Evolutionary conservation across 148 eudicot genomes (phyloP).

Genomic region (Diospyros lotus): DNA sequence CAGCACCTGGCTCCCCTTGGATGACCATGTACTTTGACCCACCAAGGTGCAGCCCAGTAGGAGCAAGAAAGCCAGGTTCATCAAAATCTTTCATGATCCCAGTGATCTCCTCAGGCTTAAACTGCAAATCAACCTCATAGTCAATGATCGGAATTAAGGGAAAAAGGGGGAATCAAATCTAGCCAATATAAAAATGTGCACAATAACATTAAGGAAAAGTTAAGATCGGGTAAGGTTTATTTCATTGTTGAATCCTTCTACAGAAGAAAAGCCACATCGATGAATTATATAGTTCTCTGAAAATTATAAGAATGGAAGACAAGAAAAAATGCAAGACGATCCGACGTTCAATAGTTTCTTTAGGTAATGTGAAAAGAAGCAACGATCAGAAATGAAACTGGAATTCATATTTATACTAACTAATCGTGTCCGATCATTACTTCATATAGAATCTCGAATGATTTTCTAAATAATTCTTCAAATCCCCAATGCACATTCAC

Average conservation of each 20-base stretch:
- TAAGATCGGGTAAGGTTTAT: neutral
- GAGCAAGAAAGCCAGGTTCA: slow-evolving; percentile 47
- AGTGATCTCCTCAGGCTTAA: slow-evolving; percentile 33
- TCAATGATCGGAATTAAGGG: neutral
- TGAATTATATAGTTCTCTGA: neutral
- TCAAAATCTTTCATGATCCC: slow-evolving; percentile 44
- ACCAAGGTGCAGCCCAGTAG: slow-evolving; percentile 48
- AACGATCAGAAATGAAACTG: neutral
- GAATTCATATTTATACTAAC: neutral
- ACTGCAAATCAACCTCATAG: slow-evolving; percentile 20
- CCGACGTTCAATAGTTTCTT: neutral
- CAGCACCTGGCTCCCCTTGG: slow-evolving; percentile 49
- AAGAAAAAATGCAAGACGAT: neutral
- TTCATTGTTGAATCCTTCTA: neutral
- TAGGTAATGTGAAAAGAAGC: neutral
- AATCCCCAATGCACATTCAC: neutral
- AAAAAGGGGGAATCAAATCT: neutral
- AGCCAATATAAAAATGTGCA: neutral
- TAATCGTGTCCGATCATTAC: neutral
- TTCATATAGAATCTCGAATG: neutral
- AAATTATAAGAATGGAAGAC: neutral
- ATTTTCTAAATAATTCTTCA: neutral
- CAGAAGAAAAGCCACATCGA: neutral
- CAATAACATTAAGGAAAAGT: neutral
- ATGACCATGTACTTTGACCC: slow-evolving; percentile 54